Evolutionary conservation across 257 asterid genomes (phyloP), one percentile per base, ranked within the genome.

Genomic region (Rhazya stricta): DNA sequence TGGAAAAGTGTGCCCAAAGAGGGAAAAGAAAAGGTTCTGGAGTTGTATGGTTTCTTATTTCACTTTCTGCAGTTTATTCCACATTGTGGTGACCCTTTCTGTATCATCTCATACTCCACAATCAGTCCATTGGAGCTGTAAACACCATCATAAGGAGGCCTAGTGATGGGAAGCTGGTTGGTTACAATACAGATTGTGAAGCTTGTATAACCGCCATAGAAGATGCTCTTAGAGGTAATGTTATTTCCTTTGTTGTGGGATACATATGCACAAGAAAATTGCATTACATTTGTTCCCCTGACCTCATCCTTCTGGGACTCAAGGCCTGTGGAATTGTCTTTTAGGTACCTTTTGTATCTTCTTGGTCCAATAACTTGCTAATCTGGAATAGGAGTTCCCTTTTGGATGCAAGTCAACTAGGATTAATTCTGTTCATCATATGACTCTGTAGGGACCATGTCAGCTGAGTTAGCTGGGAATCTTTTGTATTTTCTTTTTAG

Each of bases 131-230:
- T 68, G 96, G 96, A 63, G 93, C 96, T 1, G 91, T 87, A 29
- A 90, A 90, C 82, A 90, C 96, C 54, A 88, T 90, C 41, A 79
- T 90, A 23, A 77, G 91, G 79, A 86, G 90, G 78, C 84, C 87
- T 65, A 42, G 42, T 7, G 91, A 88, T 65, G 90, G 93, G 77
- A 81, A 74, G 79, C 88, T 90, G 68, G 67, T 88, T n/a, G 96
- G 93, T 30, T 88, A 90, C 76, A 90, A 90, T 30, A 88, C 96
- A 27, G 96, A 90, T 81, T 88, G 94, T 41, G 89, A 87, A 78
- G 96, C 96, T 50, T 84, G 89, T 69, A 86, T 88, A 62, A 80
- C 89, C 25, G 91, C 96, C 25, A 83, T 90, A 19, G 96, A 90
- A 78, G 96, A 88, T 65, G 96, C 94, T 50, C 80, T 77, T 16